Conservation (phyloP, 1,139 yeast species). For the Hemisphaericaspora xylofermentans region DNA sequence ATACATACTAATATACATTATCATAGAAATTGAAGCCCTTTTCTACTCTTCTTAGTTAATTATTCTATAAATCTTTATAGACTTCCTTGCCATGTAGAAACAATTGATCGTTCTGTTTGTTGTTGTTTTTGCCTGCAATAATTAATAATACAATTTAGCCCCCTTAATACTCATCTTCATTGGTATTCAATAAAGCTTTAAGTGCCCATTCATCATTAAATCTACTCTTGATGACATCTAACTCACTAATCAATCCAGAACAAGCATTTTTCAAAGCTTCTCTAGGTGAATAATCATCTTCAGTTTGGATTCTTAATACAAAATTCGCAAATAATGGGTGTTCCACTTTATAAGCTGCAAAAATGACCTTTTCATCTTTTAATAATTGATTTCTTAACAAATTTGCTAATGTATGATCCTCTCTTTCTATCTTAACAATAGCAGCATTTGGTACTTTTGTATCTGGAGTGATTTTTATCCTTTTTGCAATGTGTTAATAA, state of each 20-base stretch:
- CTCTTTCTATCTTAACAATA: slow-evolving; percentile 88
- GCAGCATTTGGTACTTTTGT: slow-evolving; percentile 95
- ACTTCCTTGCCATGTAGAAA: no score
- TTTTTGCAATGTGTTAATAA: slow-evolving; percentile 15
- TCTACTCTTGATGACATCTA: slow-evolving; percentile 69
- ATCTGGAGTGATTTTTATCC: slow-evolving; percentile 87
- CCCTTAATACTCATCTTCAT: slow-evolving; percentile 13
- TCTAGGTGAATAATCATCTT: slow-evolving; percentile 88
- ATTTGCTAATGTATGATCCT: slow-evolving; percentile 95
- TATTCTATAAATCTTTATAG: not conserved
- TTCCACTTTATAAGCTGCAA: slow-evolving; percentile 96
- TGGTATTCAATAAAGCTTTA: slow-evolving; percentile 55
- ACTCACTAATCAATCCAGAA: slow-evolving; percentile 73
- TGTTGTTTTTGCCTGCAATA: not conserved
- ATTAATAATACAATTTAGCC: not conserved
- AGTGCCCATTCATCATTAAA: slow-evolving; percentile 93
- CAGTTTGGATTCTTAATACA: slow-evolving; percentile 90
- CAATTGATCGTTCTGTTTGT: not conserved
- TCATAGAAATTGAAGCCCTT: not conserved
- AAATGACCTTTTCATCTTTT: slow-evolving; percentile 81
- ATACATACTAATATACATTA: slow-evolving; percentile 5
- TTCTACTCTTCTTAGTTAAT: not conserved
- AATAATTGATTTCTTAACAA: slow-evolving; percentile 81
- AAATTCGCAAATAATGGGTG: slow-evolving; percentile 97
- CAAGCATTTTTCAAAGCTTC: slow-evolving; percentile 92